Evolutionary conservation across 2,329 filamentous ascomycete species (phyloP), one percentile per base, ranked within the genome.

Genomic region (Trichoderma polysporum): DNA sequence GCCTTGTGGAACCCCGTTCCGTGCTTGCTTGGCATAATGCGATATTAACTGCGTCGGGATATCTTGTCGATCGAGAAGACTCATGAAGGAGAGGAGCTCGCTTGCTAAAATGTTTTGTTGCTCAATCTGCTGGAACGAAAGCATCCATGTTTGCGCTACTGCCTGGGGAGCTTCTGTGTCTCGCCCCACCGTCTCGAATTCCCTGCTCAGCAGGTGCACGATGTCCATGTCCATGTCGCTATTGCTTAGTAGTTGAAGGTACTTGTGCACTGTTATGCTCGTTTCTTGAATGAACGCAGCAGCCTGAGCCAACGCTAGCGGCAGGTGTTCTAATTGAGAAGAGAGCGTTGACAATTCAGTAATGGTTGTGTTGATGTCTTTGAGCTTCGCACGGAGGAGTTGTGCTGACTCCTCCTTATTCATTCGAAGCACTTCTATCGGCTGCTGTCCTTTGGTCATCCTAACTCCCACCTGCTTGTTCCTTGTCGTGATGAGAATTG

Each of bases 301-400:
- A 3, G 75, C 78, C 63, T 79, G 76, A 37, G 67, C 73, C 1
- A 79, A 65, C 0, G 77, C 77, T 29, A 80, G 73, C 1, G 77
- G 77, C 0, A 79, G 68, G 25, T 76, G 66, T 25, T 76, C 74
- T 8, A 78, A 69, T 2, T 71, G 71, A 62, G 70, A 70, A 1
- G 74, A 71, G 1, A 78, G 69, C 15, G 29, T 19, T 4, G 67
- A 70, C 4, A 71, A 49, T 9, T 73, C 68, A 8, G 47, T 62
- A 2, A 56, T 17, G 2, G 39, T 27, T 5, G 67, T 37, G 13
- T 58, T 45, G 27, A 41, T 29, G 45, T 66, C 68, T 8, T 68
- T 62, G 10, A 77, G 69, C 12, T 61, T 68, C 1, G 52, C 56
- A 1, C 60, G 69, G 9, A 79, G 70, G 1, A 79, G 69, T 49